phyloP scores from a whole-genome alignment of 1,284 basidiomycete genomes.

The Coniferiporia sulphurascens region DNA sequence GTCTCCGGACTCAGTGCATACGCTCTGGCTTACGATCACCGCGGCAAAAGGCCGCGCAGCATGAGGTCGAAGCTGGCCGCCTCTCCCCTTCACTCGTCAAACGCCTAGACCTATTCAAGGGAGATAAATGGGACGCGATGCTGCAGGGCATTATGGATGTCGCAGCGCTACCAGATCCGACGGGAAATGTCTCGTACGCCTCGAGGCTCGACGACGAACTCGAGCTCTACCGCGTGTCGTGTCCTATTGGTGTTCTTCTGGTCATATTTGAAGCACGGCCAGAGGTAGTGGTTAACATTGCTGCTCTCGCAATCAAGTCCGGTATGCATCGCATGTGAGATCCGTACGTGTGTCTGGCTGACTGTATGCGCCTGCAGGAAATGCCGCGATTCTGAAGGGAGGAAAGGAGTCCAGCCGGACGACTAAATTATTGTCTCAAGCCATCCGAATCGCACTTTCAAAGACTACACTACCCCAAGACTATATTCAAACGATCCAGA shows the following conservation, averaged over 20 bases:
- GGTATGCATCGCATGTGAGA: conserved; percentile 44
- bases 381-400: conserved; percentile 95
- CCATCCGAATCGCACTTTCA: conserved; percentile 77
- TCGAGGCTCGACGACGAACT: conserved; percentile 81
- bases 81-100: conserved; percentile 82
- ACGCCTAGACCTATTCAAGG: conserved; percentile 78
- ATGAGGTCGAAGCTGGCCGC: conserved; percentile 75
- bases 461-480: conserved; percentile 69
- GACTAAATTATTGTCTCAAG: conserved; percentile 65
- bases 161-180: conserved; percentile 80
- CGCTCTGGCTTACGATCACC: neutral
- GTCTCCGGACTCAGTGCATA: neutral
- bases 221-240: conserved; percentile 91
- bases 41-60: conserved; percentile 65
- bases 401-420: conserved; percentile 90
- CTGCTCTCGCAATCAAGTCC: conserved; percentile 93
- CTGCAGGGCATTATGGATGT: conserved; percentile 89
- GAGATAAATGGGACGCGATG: conserved; percentile 94
- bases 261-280: conserved; percentile 98
- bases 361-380: conserved; percentile 47
- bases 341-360: neutral
- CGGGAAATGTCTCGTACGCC: conserved; percentile 84
- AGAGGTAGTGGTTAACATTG: conserved; percentile 98
- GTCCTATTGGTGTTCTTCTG: conserved; percentile 93
- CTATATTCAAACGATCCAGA: conserved; percentile 91